phyloP scores from a whole-genome alignment of 257 asterid species.

The Penstemon eatonii region DNA sequence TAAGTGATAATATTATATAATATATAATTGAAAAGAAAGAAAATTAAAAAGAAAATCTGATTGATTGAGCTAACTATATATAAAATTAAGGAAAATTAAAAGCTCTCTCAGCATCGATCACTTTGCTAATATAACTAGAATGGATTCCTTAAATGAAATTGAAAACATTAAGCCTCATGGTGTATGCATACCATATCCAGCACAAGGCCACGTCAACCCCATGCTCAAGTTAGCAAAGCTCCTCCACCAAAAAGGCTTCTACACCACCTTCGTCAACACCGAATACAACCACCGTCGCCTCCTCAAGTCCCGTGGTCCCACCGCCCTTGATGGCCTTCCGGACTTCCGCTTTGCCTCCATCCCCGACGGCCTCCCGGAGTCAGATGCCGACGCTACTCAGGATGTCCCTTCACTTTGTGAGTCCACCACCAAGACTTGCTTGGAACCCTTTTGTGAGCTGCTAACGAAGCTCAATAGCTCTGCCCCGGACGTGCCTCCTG shows the following conservation, averaged over 20 bases:
- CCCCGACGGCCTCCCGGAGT: conserved; percentile 38
- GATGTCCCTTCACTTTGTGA: conserved; percentile 36
- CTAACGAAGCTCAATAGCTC: conserved; percentile 30
- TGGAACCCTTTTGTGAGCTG: conserved; percentile 37
- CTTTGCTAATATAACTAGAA: not conserved
- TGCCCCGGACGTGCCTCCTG: conserved; percentile 32
- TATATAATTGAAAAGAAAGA: not conserved
- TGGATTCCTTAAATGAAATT: not conserved
- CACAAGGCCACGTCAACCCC: conserved; percentile 40
- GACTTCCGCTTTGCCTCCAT: conserved; percentile 32
- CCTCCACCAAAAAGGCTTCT: conserved; percentile 37
- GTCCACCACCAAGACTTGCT: conserved; percentile 36
- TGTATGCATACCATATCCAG: conserved; percentile 35
- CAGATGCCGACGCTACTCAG: conserved; percentile 35
- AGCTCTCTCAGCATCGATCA: too few relatives aligned
- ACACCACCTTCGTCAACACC: conserved; percentile 37
- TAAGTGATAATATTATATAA: too few relatives aligned
- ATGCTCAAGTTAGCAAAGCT: conserved; percentile 38
- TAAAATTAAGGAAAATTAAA: too few relatives aligned
- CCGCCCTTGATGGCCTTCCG: conserved; percentile 29
- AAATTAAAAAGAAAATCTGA: too few relatives aligned
- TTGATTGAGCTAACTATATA: too few relatives aligned
- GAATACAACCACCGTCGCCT: conserved; percentile 39
- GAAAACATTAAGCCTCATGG: conserved; percentile 25
- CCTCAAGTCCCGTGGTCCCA: conserved; percentile 26